phyloP scores from a whole-genome alignment of 768 basidiomycete species.

The Mycena sanguinolenta region DNA sequence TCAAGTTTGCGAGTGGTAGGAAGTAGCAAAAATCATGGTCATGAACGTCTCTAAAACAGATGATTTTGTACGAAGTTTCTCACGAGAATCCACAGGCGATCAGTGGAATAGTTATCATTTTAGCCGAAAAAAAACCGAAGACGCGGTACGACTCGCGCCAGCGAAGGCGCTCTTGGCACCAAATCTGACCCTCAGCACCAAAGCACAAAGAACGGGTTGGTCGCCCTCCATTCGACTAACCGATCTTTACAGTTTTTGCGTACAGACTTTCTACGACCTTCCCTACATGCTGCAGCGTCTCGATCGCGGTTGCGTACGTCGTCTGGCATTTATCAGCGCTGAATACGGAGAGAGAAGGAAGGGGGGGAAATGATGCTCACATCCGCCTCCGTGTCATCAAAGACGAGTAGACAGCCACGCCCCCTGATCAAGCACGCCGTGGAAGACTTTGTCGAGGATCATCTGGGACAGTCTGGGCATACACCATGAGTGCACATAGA shows the following conservation, averaged over 20 bases:
- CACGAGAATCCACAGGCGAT: too few relatives aligned
- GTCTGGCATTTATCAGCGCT: constrained; percentile 62
- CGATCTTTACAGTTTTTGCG: constrained; percentile 66
- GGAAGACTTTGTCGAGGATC: constrained; percentile 95
- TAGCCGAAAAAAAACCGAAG: too few relatives aligned
- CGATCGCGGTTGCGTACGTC: constrained; percentile 89
- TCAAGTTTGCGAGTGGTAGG: too few relatives aligned
- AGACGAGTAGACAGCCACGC: constrained; percentile 91
- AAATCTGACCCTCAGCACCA: too few relatives aligned
- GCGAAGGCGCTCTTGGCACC: too few relatives aligned
- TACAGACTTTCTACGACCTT: constrained; percentile 96
- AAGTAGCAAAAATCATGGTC: too few relatives aligned
- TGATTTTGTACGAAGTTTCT: too few relatives aligned
- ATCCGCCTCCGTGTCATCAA: constrained; percentile 87
- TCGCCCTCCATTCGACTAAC: constrained; percentile 12
- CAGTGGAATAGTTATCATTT: too few relatives aligned
- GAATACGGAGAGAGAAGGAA: not conserved
- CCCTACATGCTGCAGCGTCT: constrained; percentile 89
- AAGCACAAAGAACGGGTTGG: too few relatives aligned
- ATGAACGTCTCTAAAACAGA: too few relatives aligned
- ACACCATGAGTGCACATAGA: not conserved
- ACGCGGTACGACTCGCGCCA: too few relatives aligned
- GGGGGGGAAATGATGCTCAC: constrained; percentile 59
- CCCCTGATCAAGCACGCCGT: constrained; percentile 98
- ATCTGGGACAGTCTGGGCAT: constrained; percentile 88